phyloP scores from a whole-genome alignment of 1,284 basidiomycete species.

The Sanghuangporus baumii region DNA sequence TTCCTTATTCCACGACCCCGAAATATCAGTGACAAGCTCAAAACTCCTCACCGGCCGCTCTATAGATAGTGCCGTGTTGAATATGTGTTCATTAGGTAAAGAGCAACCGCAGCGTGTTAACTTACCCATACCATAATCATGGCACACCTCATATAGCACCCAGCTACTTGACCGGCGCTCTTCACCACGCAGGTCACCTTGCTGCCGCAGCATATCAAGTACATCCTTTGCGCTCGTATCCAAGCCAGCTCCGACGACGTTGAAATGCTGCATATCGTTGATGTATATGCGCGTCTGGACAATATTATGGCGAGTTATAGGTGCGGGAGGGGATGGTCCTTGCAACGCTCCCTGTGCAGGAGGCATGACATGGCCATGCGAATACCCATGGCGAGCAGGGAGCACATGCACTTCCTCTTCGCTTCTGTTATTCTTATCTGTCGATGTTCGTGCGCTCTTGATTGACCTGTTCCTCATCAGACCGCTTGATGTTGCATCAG shows the following conservation, averaged over 20 bases:
- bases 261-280: slow-evolving; percentile 66
- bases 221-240: slow-evolving; percentile 62
- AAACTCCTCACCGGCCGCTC: slow-evolving; percentile 84
- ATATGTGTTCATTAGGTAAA: not conserved
- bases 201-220: slow-evolving; percentile 52
- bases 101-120: slow-evolving; percentile 12
- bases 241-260: slow-evolving; percentile 58
- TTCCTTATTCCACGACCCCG: slow-evolving; percentile 79
- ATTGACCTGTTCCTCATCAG: slow-evolving; percentile 4
- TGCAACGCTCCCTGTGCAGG: slow-evolving; percentile 1
- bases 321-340: slow-evolving; percentile 18
- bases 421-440: slow-evolving; percentile 8
- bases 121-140: slow-evolving; percentile 83
- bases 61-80: slow-evolving; percentile 26
- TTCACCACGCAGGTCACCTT: slow-evolving; percentile 53
- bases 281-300: slow-evolving; percentile 68
- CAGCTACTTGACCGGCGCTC: slow-evolving; percentile 50
- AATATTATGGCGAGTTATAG: slow-evolving; percentile 23
- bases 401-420: slow-evolving; percentile 1
- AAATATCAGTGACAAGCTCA: slow-evolving; percentile 68
- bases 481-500: not conserved
- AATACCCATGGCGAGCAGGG: not conserved
- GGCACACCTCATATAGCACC: slow-evolving; percentile 77
- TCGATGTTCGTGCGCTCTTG: slow-evolving; percentile 7
- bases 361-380: slow-evolving; percentile 1